Evolutionary conservation across 2,329 filamentous ascomycete genomes (phyloP), one percentile per base, ranked within the genome.

Genomic region (Penicillium sp.): DNA sequence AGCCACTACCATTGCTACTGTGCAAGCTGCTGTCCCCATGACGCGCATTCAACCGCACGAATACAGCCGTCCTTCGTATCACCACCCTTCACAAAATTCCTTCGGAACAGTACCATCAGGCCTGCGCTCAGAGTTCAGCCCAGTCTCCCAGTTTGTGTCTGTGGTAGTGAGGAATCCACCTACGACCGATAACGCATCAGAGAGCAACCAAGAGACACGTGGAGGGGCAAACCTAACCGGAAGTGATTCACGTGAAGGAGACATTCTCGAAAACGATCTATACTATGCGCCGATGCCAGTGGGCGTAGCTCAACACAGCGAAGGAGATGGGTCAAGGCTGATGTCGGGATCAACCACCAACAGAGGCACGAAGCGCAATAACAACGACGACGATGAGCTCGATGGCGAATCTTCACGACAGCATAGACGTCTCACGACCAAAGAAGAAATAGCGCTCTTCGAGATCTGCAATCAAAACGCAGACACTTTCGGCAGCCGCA

Each of bases 381-480:
- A 58, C 41, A 64, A 65, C 25, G 51, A 19, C 33, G 52, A 61
- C 15, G 51, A 47, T 35, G 56, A 57, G 9, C 50, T 57, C 7
- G 49, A 53, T 10, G 61, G 56, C 6, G 63, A 67, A n/a, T 63
- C 41, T 19, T 49, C 61, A 27, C 70, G 72, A 8, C 73, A 74
- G 59, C 70, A 75, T 39, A 72, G 73, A 38, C 71, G 75, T 6
- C 64, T 77, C 17, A 77, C 74, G 9, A 75, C 74, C 4, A 69
- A 70, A 33, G 75, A 77, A 55, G 75, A 77, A 60, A 70, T 77
- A 5, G 70, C 66, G 0, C 66, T 77, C 4, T 77, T 77, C 49
- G 70, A 76, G 19, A 73, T 77, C 36, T 77, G 75, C 57, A 77
- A 75, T 57, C 68, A 67, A 6, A 69, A 76, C 47, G 71, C 73